Conservation (phyloP, 352 stramenopile species). For the Globisporangium parvum region DNA sequence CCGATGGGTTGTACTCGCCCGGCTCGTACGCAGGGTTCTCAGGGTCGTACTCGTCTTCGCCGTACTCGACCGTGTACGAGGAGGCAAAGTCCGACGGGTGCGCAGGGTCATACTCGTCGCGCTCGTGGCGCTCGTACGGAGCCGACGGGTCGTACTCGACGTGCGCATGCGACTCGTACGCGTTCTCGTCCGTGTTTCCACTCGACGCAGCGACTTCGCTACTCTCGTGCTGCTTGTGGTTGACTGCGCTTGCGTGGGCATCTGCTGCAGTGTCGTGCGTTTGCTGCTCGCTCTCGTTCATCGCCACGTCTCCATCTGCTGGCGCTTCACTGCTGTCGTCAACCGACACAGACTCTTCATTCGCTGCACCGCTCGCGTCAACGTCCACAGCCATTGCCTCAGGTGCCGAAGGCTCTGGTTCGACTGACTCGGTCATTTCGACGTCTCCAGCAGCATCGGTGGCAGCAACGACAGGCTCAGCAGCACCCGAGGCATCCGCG, state of each 20-base stretch:
- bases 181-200: conserved; percentile 10
- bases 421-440: background rate
- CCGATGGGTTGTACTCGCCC: conserved; percentile 4
- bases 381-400: background rate
- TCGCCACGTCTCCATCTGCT: background rate
- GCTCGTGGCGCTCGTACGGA: conserved; percentile 8
- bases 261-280: background rate
- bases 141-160: conserved; percentile 26
- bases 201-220: conserved; percentile 23
- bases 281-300: conserved; percentile 2
- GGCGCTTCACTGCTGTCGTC: background rate
- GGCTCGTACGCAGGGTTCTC: conserved; percentile 25
- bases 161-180: conserved; percentile 24
- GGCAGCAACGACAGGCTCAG: background rate
- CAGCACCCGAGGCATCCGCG: no score
- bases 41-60: conserved; percentile 35
- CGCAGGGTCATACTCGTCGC: conserved; percentile 23
- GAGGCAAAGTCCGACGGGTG: conserved; percentile 6
- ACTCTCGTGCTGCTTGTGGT: conserved; percentile 10
- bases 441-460: background rate
- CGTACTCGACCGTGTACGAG: conserved; percentile 17
- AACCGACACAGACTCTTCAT: background rate
- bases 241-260: background rate
- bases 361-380: background rate
- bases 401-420: background rate